phyloP scores from a whole-genome alignment of 148 eudicot genomes.

The Rhododendron molle region DNA sequence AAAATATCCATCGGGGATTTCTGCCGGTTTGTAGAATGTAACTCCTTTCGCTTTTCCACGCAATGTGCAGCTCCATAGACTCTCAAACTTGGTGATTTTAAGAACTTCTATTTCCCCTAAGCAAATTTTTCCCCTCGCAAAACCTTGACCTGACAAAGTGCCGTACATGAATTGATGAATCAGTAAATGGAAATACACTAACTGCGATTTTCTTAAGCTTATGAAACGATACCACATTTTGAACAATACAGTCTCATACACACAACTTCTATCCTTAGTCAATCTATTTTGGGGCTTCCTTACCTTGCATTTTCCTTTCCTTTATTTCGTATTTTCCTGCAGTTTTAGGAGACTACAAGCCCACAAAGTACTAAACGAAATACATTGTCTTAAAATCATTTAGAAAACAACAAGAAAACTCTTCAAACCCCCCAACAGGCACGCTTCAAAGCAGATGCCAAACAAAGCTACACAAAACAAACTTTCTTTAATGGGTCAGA shows the following conservation, averaged over 20 bases:
- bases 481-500: neutral
- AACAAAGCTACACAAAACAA: neutral
- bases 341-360: no score
- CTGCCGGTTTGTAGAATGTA: slow-evolving; percentile 62
- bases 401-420: neutral
- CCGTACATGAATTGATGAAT: neutral
- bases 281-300: neutral
- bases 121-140: slow-evolving; percentile 64
- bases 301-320: neutral
- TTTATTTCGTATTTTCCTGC: neutral
- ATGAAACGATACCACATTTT: neutral
- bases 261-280: neutral
- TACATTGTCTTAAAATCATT: neutral
- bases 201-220: neutral
- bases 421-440: neutral
- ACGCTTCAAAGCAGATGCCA: neutral
- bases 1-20: slow-evolving; percentile 63
- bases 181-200: neutral
- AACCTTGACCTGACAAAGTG: slow-evolving; percentile 56
- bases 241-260: neutral
- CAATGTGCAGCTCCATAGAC: slow-evolving; percentile 46
- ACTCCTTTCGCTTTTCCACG: slow-evolving; percentile 52
- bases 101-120: slow-evolving; percentile 79
- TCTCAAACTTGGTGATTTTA: slow-evolving; percentile 48
- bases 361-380: neutral